These are phyloP conservation scores for Rhinocladiella mackenziei DNA, from an alignment of 2,329 filamentous ascomycete species.

Conservation along the genomic window DNA sequence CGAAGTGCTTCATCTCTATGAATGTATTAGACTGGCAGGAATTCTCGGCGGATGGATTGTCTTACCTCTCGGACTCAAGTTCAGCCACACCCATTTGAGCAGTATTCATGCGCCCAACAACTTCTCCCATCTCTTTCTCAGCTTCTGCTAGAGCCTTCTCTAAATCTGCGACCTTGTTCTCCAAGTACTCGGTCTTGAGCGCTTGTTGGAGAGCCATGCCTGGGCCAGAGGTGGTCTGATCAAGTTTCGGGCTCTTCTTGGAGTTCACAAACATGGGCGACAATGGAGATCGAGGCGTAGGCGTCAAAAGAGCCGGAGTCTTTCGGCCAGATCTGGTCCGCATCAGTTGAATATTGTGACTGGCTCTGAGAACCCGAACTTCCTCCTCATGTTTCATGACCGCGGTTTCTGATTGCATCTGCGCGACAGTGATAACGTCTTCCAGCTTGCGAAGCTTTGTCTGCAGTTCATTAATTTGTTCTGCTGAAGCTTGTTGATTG, in stretches of 20 bases:
- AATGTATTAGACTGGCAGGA: conserved; percentile 26
- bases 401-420: conserved; percentile 80
- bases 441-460: conserved; percentile 74
- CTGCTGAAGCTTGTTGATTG: conserved; percentile 74
- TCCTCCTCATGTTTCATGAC: conserved; percentile 84
- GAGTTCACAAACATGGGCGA: conserved; percentile 57
- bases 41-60: conserved; percentile 7
- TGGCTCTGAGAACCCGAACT: conserved; percentile 69
- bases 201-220: conserved; percentile 62
- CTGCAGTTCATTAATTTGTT: conserved; percentile 80
- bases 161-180: conserved; percentile 74
- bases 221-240: conserved; percentile 58
- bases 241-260: conserved; percentile 56
- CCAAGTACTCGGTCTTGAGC: conserved; percentile 68
- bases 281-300: conserved; percentile 57
- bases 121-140: conserved; percentile 77
- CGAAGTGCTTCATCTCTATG: conserved; percentile 66
- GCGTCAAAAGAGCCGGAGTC: conserved; percentile 35
- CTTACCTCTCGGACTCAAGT: conserved; percentile 56
- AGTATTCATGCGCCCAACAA: conserved; percentile 74
- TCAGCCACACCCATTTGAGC: conserved; percentile 80
- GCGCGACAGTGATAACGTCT: conserved; percentile 75
- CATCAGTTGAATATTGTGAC: conserved; percentile 70
- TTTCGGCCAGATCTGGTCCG: conserved; percentile 59
- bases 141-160: conserved; percentile 74